Percentiles rank a stretch among this genome's conserved stretches.
phyloP scores from a whole-genome alignment of 768 basidiomycete genomes.

The Termitomyces sp. region DNA sequence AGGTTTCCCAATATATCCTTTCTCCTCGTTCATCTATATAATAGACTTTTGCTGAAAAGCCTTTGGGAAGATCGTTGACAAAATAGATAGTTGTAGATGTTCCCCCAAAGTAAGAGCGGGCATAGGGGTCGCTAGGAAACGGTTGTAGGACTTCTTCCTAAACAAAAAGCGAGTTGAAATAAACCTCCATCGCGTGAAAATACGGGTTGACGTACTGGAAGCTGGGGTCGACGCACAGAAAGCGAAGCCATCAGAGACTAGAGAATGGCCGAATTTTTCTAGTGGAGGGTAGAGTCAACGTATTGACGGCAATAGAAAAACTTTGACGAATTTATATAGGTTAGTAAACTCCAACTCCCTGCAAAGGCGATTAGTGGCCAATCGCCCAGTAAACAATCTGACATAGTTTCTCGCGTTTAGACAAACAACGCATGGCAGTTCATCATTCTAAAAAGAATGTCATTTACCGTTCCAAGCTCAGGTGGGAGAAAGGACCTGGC shows the following conservation, averaged over 20 bases:
- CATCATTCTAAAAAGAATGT: neutral
- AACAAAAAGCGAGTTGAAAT: neutral
- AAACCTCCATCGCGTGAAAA: neutral
- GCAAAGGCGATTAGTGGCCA: neutral
- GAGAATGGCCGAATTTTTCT: neutral
- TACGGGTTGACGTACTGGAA: neutral
- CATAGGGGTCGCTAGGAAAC: neutral
- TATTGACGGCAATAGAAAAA: neutral
- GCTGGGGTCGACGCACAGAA: neutral
- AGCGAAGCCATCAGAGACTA: neutral
- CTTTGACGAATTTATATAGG: neutral
- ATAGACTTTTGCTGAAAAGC: neutral
- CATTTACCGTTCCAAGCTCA: neutral
- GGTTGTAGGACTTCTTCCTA: neutral
- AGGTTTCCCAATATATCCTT: neutral
- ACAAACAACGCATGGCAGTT: neutral
- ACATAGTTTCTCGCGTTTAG: neutral
- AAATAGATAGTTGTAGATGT: neutral
- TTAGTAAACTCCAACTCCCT: neutral
- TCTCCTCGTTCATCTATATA: neutral
- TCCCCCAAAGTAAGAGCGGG: neutral
- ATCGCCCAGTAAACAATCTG: neutral
- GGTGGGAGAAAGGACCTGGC: neutral
- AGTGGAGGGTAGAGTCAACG: neutral
- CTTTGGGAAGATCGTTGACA: neutral